Evolutionary conservation across 768 basidiomycete species (phyloP), one percentile per base, ranked within the genome.

Genomic region (Fomitopsis pulvina): DNA sequence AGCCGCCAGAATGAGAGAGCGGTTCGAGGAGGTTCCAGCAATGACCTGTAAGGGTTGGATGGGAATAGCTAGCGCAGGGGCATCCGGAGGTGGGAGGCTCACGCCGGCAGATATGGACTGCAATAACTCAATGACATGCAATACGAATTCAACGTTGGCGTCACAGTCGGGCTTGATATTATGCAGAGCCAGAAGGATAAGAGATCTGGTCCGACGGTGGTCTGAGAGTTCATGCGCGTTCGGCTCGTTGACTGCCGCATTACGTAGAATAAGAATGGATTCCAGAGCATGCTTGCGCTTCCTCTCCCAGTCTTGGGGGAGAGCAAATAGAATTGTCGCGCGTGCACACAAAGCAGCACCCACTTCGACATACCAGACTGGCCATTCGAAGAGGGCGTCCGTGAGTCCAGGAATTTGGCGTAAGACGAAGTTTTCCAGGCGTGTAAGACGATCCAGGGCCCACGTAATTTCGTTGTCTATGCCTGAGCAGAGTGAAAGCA

Each of bases 371-470:
- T 87, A 94, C 83, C 83, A 87, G 61, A 88, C 83, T 2, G 93
- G 92, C 86, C 87, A 92, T 61, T 86, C 87, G 52, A 92, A 86
- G 20, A 97, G 72, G 4, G 84, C 85, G 57, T 92, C 86, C 22
- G 88, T 79, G 37, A 94, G 72, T 8, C 91, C 91, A 0, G 89
- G 85, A 45, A 89, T 81, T 28, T 73, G 71, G 32, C 73, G 75
- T 50, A 97, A 75, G 49, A 79, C 63, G 66, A 95, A 90, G 45
- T 81, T 72, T 45, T 93, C 91, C n/a, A 90, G 73, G 18, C 88
- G 79, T 53, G 86, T 82, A 9, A 98, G 77, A 42, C 88, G 83
- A 57, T 92, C 86, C 32, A 99, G 77, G 18, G 93, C 89, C 88
- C 92, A 97, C 49, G 81, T 81, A 49, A 93, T 76, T 61, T 98